phyloP scores from a whole-genome alignment of 192 early-diverging fungal genomes.

The Globomyces pollinis-pini region DNA sequence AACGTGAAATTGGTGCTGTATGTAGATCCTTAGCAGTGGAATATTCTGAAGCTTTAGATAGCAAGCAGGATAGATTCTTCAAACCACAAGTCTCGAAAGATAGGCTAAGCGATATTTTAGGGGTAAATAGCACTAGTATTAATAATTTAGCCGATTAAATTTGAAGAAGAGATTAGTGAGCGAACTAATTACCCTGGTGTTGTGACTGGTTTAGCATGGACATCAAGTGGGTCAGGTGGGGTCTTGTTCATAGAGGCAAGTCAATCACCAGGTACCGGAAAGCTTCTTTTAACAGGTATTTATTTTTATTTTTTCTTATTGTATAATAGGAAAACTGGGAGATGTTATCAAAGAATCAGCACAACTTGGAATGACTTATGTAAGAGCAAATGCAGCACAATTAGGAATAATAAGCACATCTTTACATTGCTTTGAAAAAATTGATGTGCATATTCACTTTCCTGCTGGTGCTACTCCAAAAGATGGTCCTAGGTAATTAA shows the following conservation, averaged over 20 bases:
- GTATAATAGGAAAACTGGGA: constrained; percentile 68
- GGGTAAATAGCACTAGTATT: constrained; percentile 40
- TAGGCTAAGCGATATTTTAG: constrained; percentile 57
- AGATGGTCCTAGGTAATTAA: constrained; percentile 73
- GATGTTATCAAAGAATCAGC: constrained; percentile 84
- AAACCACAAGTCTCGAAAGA: constrained; percentile 33
- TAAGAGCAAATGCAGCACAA: constrained; percentile 56
- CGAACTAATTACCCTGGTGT: constrained; percentile 59
- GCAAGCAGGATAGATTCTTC: constrained; percentile 25
- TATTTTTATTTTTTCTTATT: constrained; percentile 14
- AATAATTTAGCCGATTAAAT: constrained; percentile 43
- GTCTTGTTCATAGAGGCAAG: constrained; percentile 76
- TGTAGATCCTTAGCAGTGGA: constrained; percentile 63
- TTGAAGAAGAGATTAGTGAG: constrained; percentile 64
- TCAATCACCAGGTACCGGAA: constrained; percentile 63
- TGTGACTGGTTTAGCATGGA: constrained; percentile 79
- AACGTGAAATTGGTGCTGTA: constrained; percentile 63
- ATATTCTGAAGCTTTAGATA: constrained; percentile 51
- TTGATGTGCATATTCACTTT: constrained; percentile 84
- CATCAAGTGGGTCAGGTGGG: constrained; percentile 59
- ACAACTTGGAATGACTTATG: constrained; percentile 69
- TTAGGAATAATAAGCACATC: constrained; percentile 37
- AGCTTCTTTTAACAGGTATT: constrained; percentile 58
- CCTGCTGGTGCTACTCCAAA: constrained; percentile 73
- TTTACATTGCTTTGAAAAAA: constrained; percentile 35